Percentiles rank a stretch among this genome's conserved stretches.
Conservation (phyloP, 192 early-diverging fungal genomes). For the Geosiphon pyriformis region DNA sequence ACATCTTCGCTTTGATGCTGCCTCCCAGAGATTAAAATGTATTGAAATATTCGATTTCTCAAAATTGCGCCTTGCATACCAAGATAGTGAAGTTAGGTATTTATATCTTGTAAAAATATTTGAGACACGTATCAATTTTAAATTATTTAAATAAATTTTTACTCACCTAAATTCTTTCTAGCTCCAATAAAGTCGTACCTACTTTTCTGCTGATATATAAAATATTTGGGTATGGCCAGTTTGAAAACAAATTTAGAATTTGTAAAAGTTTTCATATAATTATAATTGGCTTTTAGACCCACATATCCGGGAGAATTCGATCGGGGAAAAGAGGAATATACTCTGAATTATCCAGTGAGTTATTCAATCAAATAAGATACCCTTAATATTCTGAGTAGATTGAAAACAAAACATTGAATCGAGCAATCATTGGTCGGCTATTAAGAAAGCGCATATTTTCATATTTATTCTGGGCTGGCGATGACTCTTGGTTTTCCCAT, state of each 20-base stretch:
- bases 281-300: conserved; percentile 32
- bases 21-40: conserved; percentile 50
- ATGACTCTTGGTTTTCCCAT: no score
- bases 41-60: conserved; percentile 62
- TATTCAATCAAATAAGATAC: neutral
- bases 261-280: neutral
- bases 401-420: no score
- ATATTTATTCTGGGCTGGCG: no score
- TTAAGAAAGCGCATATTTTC: no score
- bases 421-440: no score
- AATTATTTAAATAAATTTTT: neutral
- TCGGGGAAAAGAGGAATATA: conserved; percentile 44
- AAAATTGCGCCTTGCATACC: conserved; percentile 49
- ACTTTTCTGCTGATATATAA: conserved; percentile 65
- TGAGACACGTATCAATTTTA: no score
- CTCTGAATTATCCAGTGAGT: conserved; percentile 65
- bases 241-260: no score
- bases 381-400: neutral
- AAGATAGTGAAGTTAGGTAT: conserved; percentile 55
- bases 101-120: no score
- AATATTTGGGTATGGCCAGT: conserved; percentile 63
- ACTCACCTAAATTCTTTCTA: no score
- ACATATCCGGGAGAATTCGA: conserved; percentile 62
- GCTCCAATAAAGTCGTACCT: conserved; percentile 55
- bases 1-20: conserved; percentile 52